phyloP scores from a whole-genome alignment of 345 rosid genomes.

The Acer saccharum region DNA sequence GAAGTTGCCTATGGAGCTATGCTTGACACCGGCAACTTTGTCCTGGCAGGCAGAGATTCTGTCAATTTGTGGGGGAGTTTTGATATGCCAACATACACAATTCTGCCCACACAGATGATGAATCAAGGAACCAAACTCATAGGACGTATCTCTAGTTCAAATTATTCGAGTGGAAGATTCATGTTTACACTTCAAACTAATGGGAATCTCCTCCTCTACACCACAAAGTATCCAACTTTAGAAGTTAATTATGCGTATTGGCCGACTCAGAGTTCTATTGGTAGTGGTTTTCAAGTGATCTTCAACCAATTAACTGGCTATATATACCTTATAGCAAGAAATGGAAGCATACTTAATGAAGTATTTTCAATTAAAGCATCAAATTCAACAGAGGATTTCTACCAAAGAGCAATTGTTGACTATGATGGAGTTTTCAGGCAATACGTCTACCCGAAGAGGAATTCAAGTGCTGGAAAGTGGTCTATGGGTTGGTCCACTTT shows the following conservation, averaged over 20 bases:
- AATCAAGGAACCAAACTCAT: not conserved
- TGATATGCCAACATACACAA: conserved; percentile 28
- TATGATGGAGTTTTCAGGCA: conserved; percentile 34
- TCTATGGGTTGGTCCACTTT: conserved; percentile 23
- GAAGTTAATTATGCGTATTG: conserved; percentile 2
- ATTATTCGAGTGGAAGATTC: conserved; percentile 28
- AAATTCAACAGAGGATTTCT: not conserved
- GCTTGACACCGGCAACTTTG: conserved; percentile 39
- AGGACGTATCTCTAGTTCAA: conserved; percentile 16
- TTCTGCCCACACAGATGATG: conserved; percentile 31
- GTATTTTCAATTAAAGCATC: not conserved
- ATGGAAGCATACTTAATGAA: not conserved
- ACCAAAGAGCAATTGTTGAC: conserved; percentile 28
- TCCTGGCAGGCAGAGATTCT: conserved; percentile 6
- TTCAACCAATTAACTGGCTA: conserved; percentile 22
- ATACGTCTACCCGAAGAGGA: conserved; percentile 24
- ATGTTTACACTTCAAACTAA: conserved; percentile 13
- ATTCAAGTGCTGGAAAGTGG: conserved; percentile 3
- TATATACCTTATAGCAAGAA: conserved; percentile 12
- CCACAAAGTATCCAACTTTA: conserved; percentile 18
- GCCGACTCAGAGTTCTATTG: not conserved
- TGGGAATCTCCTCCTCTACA: conserved; percentile 19
- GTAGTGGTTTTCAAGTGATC: conserved; percentile 8
- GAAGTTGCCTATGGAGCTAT: conserved; percentile 20
- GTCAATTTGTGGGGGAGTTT: conserved; percentile 31